Evolutionary conservation across 306 rosid species (phyloP).

Genomic region (Cicer chorassanicum): DNA sequence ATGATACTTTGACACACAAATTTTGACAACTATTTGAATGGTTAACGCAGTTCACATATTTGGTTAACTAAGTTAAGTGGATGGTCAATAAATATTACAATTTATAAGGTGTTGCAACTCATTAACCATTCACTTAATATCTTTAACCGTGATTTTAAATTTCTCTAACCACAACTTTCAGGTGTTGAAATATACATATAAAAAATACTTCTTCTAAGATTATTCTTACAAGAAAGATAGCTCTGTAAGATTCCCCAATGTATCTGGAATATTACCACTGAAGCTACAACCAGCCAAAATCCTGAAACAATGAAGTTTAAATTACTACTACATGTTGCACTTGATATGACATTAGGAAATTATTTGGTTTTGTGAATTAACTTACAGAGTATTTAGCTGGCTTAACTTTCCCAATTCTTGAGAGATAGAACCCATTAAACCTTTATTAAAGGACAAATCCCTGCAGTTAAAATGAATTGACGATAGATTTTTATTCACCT

Average conservation of each 20-base stretch:
- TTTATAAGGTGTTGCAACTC: too few species aligned
- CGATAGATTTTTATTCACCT: not conserved
- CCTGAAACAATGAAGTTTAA: conserved; percentile 54
- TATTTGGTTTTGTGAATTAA: conserved; percentile 37
- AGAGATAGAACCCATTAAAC: conserved; percentile 63
- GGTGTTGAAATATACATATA: too few species aligned
- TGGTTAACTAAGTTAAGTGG: too few species aligned
- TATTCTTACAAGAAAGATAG: conserved; percentile 82
- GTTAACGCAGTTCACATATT: too few species aligned
- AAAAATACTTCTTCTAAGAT: not conserved
- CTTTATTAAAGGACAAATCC: conserved; percentile 72
- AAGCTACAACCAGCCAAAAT: conserved; percentile 92
- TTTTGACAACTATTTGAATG: too few species aligned
- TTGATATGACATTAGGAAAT: conserved; percentile 28
- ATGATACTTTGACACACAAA: too few species aligned
- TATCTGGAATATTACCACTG: conserved; percentile 79
- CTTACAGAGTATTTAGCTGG: conserved; percentile 76
- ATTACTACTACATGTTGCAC: not conserved
- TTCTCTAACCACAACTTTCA: too few species aligned
- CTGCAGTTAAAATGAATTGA: conserved; percentile 54
- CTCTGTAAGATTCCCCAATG: conserved; percentile 74
- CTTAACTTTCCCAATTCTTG: conserved; percentile 59
- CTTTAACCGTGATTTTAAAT: too few species aligned
- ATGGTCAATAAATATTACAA: too few species aligned
- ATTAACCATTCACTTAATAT: too few species aligned